Conservation (phyloP, 306 rosid genomes). For the Gastrolobium bilobum region DNA sequence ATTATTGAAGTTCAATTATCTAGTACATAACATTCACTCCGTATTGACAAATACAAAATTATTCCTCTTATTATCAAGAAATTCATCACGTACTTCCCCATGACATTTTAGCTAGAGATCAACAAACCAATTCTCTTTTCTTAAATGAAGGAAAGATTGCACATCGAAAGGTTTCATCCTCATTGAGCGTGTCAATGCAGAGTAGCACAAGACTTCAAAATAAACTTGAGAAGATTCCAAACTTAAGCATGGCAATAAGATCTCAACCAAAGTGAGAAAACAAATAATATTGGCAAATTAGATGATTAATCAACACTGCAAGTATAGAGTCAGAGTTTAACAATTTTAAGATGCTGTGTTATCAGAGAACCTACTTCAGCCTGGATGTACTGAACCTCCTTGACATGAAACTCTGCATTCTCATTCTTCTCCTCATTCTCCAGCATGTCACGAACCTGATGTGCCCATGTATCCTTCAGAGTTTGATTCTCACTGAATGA, state of each 20-base stretch:
- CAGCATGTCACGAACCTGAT: slow-evolving; percentile 92
- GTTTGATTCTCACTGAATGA: slow-evolving; percentile 84
- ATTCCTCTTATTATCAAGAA: slow-evolving; percentile 19
- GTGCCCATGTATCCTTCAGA: slow-evolving; percentile 96
- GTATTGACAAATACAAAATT: slow-evolving; percentile 10
- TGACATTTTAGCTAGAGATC: slow-evolving; percentile 1
- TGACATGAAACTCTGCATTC: slow-evolving; percentile 90
- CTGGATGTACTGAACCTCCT: slow-evolving; percentile 98
- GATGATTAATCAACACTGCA: slow-evolving; percentile 16
- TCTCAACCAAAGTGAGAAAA: slow-evolving; percentile 30
- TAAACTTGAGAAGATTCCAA: slow-evolving; percentile 31
- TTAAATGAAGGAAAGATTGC: background rate
- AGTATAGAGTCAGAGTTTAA: slow-evolving; percentile 12
- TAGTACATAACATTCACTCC: background rate
- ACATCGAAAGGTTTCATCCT: slow-evolving; percentile 35
- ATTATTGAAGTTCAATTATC: background rate
- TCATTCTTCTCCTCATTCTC: slow-evolving; percentile 93
- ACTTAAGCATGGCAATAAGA: slow-evolving; percentile 24
- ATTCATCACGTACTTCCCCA: slow-evolving; percentile 6
- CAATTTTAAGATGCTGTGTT: slow-evolving; percentile 24
- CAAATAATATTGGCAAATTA: slow-evolving; percentile 27
- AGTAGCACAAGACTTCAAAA: slow-evolving; percentile 36
- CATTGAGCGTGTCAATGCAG: slow-evolving; percentile 3
- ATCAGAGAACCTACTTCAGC: slow-evolving; percentile 81
- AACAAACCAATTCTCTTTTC: background rate